Conservation (phyloP, 768 basidiomycete genomes). For the Russula virescens region DNA sequence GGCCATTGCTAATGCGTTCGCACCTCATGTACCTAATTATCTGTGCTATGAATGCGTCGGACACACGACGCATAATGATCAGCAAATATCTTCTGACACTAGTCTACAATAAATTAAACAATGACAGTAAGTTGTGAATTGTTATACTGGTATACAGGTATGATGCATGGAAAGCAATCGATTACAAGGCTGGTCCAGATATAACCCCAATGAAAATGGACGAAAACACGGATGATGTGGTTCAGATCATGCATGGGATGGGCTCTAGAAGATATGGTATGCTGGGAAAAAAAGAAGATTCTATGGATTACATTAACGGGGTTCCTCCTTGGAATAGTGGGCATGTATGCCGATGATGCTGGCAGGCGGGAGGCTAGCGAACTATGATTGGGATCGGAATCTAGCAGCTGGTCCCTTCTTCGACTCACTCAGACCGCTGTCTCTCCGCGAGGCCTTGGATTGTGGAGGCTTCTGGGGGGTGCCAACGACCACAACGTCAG, state of each 20-base stretch:
- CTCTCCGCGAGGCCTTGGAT: conserved; percentile 4
- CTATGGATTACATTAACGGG: not conserved
- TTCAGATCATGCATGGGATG: not conserved
- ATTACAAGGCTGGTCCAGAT: not conserved
- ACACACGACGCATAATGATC: conserved; percentile 2
- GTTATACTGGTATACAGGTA: conserved; percentile 22
- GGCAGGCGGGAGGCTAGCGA: no score
- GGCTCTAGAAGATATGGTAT: conserved; percentile 5
- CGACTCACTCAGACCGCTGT: not conserved
- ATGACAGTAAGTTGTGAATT: conserved; percentile 11
- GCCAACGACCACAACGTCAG: conserved; percentile 22
- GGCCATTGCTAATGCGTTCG: conserved; percentile 1
- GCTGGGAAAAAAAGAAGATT: not conserved
- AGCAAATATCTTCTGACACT: not conserved
- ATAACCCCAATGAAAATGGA: not conserved
- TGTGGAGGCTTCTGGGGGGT: conserved; percentile 1
- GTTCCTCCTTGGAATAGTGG: not conserved
- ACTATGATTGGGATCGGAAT: conserved; percentile 2
- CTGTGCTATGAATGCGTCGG: conserved; percentile 7
- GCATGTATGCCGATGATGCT: not conserved
- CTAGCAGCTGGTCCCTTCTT: conserved; percentile 10
- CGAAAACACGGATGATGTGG: not conserved
- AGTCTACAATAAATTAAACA: conserved; percentile 16
- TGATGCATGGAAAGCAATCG: not conserved
- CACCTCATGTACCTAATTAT: conserved; percentile 8